phyloP scores from a whole-genome alignment of 306 rosid genomes.

The Acacia crassicarpa region DNA sequence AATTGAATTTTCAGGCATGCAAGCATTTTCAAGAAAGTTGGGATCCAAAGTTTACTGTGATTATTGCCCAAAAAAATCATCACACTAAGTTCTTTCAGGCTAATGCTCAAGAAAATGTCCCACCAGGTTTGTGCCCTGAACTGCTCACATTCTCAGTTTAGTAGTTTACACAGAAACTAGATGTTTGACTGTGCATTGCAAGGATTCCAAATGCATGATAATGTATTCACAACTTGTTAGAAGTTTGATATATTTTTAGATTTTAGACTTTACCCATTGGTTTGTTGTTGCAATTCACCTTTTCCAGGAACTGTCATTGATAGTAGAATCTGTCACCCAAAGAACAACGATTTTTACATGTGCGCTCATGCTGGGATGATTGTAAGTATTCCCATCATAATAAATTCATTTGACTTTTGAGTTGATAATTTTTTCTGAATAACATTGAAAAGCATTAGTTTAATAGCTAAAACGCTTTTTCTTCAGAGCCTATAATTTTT shows the following conservation, averaged over 20 bases:
- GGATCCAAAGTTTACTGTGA: conserved; percentile 45
- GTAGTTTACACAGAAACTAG: neutral
- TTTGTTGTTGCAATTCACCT: neutral
- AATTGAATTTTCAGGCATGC: conserved; percentile 40
- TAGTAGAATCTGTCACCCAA: conserved; percentile 33
- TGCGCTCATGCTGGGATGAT: conserved; percentile 47
- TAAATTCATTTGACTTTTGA: neutral
- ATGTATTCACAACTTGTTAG: neutral
- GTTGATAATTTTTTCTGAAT: neutral
- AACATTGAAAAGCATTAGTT: too few relatives aligned
- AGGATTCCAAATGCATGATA: neutral
- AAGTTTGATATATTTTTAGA: neutral
- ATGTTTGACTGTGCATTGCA: neutral
- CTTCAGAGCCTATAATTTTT: too few relatives aligned
- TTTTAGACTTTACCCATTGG: neutral
- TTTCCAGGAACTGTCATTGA: conserved; percentile 45
- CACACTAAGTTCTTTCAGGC: conserved; percentile 41
- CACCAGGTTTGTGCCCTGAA: conserved; percentile 34
- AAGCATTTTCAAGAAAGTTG: conserved; percentile 26
- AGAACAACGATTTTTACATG: conserved; percentile 43
- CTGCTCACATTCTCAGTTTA: neutral
- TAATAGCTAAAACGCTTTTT: too few relatives aligned
- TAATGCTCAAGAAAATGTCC: conserved; percentile 29
- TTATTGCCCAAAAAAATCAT: conserved; percentile 46
- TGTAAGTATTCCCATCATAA: conserved; percentile 31